Conservation (phyloP, 805 yeast species). For the Candida wancherniae region DNA sequence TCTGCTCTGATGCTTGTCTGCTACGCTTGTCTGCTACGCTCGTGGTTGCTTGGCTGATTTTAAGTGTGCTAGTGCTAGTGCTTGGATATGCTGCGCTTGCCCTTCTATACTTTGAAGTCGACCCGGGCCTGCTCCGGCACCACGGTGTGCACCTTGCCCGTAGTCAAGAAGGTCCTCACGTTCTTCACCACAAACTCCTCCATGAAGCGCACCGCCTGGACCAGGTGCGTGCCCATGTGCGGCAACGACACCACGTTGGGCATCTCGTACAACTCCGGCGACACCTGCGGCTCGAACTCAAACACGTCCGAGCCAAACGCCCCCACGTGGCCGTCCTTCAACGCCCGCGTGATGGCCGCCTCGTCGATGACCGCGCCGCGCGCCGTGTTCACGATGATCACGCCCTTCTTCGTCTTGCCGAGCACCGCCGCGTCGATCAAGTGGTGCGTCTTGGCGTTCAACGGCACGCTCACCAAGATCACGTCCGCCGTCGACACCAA, state of each 20-base stretch:
- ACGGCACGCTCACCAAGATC: slow-evolving; percentile 70
- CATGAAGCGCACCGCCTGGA: slow-evolving; percentile 74
- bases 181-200: slow-evolving; percentile 74
- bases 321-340: slow-evolving; percentile 61
- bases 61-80: too few species aligned
- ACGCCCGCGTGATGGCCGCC: slow-evolving; percentile 47
- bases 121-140: slow-evolving; percentile 70
- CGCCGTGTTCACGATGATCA: slow-evolving; percentile 76
- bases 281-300: slow-evolving; percentile 70
- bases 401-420: slow-evolving; percentile 71
- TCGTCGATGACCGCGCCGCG: slow-evolving; percentile 84
- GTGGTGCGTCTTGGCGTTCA: slow-evolving; percentile 68
- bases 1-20: too few species aligned
- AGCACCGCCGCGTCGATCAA: slow-evolving; percentile 58
- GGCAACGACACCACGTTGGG: slow-evolving; percentile 77
- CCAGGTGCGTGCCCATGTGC: slow-evolving; percentile 82
- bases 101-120: too few species aligned
- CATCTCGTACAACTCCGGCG: slow-evolving; percentile 53
- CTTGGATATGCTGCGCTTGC: too few species aligned
- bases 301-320: slow-evolving; percentile 73
- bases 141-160: slow-evolving; percentile 65
- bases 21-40: too few species aligned
- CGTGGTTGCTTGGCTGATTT: too few species aligned
- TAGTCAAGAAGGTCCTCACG: slow-evolving; percentile 48
- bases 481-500: slow-evolving; percentile 62